Base-by-base conservation (phyloP, 257 asterid genomes). In the Striga asiatica region DNA sequence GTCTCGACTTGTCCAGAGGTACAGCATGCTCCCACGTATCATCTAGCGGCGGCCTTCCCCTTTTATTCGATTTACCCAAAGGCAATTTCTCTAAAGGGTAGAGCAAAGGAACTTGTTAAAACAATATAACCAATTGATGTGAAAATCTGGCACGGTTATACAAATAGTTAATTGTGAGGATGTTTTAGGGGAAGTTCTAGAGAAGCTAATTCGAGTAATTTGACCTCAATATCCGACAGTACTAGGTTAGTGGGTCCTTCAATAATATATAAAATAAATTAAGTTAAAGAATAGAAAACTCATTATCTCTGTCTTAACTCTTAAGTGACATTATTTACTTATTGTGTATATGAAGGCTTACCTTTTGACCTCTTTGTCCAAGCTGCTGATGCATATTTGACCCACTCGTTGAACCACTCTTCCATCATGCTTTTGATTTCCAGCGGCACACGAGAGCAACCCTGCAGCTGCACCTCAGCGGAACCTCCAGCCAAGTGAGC, bases 401-500 rank as follows among this genome's bases (percentile, higher is more conserved):
- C 41, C 74, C 76, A 74, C 59, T 73, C 78, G 8, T 43, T 64
- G 56, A 71, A 71, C 84, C 81, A 74, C 24, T 74, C 65, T 17
- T 55, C 77, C 84, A 74, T 74, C 46, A 65, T 62, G 10, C 54
- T 50, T 67, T 74, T 74, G 25, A 78, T 68, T 34, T 74, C 74
- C 20, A 25, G 34, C 9, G 84, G 52, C 55, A 71, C 84, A 22
- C 57, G 74, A 64, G 76, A 78, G 65, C 84, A 78, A 60, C 78
- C 78, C 63, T 48, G 74, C 58, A 78, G 45, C 53, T 70, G 73
- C 66, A 70, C 43, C 25, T 69, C 58, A 4, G 76, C 68, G 43
- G 48, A 69, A 10, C 81, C 84, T 21, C 84, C 84, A 11, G 78
- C 84, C 48, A 78, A 68, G 71, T 78, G 84, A 4, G 84, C 74